Evolutionary conservation across 2,329 filamentous ascomycete genomes (phyloP).

Genomic region (Tolypocladium album): DNA sequence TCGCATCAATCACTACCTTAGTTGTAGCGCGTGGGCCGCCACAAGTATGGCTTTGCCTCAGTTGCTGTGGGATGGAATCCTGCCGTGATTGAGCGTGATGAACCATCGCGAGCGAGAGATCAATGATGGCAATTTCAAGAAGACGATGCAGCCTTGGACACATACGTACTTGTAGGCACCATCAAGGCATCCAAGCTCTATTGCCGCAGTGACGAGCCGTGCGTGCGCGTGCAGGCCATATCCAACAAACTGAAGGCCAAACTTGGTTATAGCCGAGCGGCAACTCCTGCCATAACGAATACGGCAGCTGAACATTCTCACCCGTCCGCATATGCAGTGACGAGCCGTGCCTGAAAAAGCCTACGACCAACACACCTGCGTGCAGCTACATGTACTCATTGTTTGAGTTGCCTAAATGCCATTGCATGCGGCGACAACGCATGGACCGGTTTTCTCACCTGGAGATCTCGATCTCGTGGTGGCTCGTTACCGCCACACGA

Average conservation of each 20-base stretch:
- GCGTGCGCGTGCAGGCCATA: neutral
- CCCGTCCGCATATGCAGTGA: neutral
- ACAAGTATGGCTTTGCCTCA: neutral
- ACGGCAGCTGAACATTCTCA: neutral
- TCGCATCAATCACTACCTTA: neutral
- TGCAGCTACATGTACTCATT: neutral
- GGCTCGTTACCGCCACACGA: no score
- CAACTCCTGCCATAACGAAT: neutral
- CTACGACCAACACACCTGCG: neutral
- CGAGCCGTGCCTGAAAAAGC: neutral
- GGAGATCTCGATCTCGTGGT: no score
- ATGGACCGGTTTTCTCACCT: neutral
- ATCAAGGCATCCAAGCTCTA: neutral
- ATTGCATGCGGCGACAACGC: neutral
- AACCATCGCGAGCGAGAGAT: neutral
- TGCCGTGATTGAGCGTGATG: neutral
- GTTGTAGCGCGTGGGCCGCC: neutral
- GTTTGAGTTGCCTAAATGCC: no score
- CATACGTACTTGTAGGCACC: neutral
- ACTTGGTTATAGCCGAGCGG: neutral
- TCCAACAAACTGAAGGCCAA: neutral
- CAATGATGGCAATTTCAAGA: neutral
- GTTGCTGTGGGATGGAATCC: neutral
- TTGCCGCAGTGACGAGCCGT: neutral
- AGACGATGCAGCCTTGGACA: neutral